Percentiles rank a stretch among this genome's conserved stretches.
phyloP scores from a whole-genome alignment of 441 rosid species.

The Hura crepitans region DNA sequence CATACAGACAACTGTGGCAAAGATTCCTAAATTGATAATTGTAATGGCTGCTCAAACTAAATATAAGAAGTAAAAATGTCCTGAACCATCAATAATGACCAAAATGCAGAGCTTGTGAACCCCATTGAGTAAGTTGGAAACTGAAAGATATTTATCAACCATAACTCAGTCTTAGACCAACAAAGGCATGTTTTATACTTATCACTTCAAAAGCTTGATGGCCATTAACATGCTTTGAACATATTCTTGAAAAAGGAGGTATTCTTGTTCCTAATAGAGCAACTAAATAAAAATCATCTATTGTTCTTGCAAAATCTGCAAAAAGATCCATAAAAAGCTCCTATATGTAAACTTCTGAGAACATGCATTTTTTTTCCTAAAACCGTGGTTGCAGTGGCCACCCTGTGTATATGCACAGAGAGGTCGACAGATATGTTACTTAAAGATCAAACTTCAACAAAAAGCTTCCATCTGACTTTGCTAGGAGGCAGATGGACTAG shows the following conservation, averaged over 20 bases:
- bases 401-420: neutral
- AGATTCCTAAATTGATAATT: neutral
- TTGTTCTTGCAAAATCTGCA: neutral
- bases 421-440: neutral
- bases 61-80: neutral
- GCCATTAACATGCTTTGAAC: neutral
- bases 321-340: neutral
- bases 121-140: neutral
- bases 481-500: neutral
- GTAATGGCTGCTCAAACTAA: neutral
- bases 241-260: neutral
- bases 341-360: neutral
- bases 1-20: neutral
- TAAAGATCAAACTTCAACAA: conserved; percentile 1
- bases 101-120: neutral
- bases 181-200: neutral
- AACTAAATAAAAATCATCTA: neutral
- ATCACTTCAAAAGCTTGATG: neutral
- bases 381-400: neutral
- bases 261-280: neutral
- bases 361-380: neutral
- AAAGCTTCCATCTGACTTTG: neutral
- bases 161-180: neutral
- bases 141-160: neutral
- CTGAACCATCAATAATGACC: neutral